A percentile compares a stretch with the other conserved stretches of the same genome.
Evolutionary conservation across 1,139 yeast genomes (phyloP).

Genomic region (Magnusiomyces fungicola): DNA sequence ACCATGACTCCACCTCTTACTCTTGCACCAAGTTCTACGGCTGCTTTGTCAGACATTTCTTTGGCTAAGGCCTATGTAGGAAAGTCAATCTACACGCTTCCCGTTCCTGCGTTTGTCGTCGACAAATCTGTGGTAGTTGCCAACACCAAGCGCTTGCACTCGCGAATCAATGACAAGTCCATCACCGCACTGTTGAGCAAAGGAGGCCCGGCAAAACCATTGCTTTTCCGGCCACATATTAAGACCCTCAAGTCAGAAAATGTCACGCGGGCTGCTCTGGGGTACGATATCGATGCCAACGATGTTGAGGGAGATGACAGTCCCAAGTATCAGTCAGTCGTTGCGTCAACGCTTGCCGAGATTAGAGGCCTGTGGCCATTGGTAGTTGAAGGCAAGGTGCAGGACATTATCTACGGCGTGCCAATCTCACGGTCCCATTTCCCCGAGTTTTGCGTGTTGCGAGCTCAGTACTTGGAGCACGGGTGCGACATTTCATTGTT

Average conservation of each 20-base stretch:
- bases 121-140: constrained; percentile 33
- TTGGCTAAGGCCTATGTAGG: constrained; percentile 25
- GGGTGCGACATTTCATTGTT: constrained; percentile 43
- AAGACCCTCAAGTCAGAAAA: constrained; percentile 63
- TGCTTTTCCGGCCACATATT: constrained; percentile 57
- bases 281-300: constrained; percentile 31
- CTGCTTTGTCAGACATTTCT: constrained; percentile 7
- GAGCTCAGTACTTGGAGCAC: constrained; percentile 18
- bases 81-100: constrained; percentile 32
- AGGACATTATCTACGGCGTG: constrained; percentile 59
- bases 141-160: constrained; percentile 39
- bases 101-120: constrained; percentile 51
- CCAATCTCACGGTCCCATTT: constrained; percentile 52
- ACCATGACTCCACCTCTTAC: neutral
- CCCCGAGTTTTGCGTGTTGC: constrained; percentile 42
- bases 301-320: constrained; percentile 21
- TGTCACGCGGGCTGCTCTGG: constrained; percentile 42
- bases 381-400: constrained; percentile 39
- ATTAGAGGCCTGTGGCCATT: constrained; percentile 50
- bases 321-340: constrained; percentile 35
- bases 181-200: neutral
- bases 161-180: constrained; percentile 22
- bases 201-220: neutral
- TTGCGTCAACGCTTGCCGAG: constrained; percentile 68
- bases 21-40: neutral